Conservation (phyloP, 768 basidiomycete genomes). For the Tulasnella sp. region DNA sequence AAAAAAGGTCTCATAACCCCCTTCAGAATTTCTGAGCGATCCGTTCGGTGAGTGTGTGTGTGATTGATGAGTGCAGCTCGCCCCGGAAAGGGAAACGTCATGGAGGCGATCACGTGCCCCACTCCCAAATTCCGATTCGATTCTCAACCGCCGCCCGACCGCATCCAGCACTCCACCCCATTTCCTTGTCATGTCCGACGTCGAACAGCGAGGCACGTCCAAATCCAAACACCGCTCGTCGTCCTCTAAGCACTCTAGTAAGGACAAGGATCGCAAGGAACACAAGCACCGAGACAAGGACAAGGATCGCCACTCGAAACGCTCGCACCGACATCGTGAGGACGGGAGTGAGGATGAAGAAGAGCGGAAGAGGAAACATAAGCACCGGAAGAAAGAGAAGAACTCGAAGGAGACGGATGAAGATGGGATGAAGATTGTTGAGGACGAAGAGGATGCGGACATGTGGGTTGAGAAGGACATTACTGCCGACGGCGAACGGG, state of each 20-base stretch:
- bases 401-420: constrained; percentile 23
- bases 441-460: constrained; percentile 60
- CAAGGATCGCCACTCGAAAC: not conserved
- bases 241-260: constrained; percentile 12
- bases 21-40: too few relatives aligned
- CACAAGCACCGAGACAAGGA: constrained; percentile 18
- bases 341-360: not conserved
- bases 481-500: constrained; percentile 62
- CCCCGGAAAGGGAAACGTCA: not conserved
- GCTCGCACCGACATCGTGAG: constrained; percentile 5
- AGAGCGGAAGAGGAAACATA: constrained; percentile 14
- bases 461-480: constrained; percentile 88
- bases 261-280: constrained; percentile 8
- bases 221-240: constrained; percentile 12
- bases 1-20: too few relatives aligned
- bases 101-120: not conserved
- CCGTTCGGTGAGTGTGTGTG: too few relatives aligned
- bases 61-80: too few relatives aligned
- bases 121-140: not conserved
- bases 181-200: not conserved
- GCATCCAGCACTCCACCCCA: not conserved
- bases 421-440: constrained; percentile 38
- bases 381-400: constrained; percentile 22
- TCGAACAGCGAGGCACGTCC: not conserved
- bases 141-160: not conserved